Conservation (phyloP, 1,139 yeast species). For the Geotrichum macrosporum region DNA sequence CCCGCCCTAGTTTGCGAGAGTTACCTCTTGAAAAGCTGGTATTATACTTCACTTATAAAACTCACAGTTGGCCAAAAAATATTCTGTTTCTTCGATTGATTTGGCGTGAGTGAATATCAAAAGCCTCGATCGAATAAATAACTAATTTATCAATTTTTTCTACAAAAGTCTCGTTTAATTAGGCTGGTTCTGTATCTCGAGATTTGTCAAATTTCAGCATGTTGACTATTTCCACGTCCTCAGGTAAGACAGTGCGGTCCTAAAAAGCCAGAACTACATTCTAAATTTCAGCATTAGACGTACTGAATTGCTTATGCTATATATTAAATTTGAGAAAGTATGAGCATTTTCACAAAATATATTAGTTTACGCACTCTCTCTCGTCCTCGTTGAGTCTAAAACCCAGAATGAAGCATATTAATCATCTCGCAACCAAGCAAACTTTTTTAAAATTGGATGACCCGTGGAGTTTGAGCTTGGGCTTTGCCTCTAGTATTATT, state of each 20-base stretch:
- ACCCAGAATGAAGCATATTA: constrained; percentile 65
- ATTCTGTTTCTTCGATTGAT: constrained; percentile 30
- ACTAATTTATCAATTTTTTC: constrained; percentile 27
- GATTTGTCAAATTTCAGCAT: constrained; percentile 89
- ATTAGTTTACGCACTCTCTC: too few relatives aligned
- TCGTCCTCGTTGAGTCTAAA: constrained; percentile 46
- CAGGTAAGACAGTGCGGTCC: constrained; percentile 45
- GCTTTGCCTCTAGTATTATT: too few relatives aligned
- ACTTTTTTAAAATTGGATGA: constrained; percentile 51
- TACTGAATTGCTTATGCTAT: constrained; percentile 49
- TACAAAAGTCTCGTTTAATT: constrained; percentile 91
- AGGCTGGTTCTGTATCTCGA: constrained; percentile 88
- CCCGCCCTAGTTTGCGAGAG: constrained; percentile 50
- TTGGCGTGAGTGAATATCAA: constrained; percentile 26
- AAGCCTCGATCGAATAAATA: constrained; percentile 22
- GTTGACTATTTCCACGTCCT: constrained; percentile 59
- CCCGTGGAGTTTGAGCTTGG: too few relatives aligned
- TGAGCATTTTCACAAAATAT: too few relatives aligned
- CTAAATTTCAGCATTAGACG: constrained; percentile 23
- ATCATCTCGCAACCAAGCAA: constrained; percentile 85
- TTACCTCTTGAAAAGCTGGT: constrained; percentile 54
- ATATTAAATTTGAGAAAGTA: constrained; percentile 44
- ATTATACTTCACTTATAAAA: constrained; percentile 46
- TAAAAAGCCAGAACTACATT: constrained; percentile 14
- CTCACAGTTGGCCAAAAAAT: constrained; percentile 27